Conservation (phyloP, 2,329 filamentous ascomycete species). For the Calonectria pauciramosa region DNA sequence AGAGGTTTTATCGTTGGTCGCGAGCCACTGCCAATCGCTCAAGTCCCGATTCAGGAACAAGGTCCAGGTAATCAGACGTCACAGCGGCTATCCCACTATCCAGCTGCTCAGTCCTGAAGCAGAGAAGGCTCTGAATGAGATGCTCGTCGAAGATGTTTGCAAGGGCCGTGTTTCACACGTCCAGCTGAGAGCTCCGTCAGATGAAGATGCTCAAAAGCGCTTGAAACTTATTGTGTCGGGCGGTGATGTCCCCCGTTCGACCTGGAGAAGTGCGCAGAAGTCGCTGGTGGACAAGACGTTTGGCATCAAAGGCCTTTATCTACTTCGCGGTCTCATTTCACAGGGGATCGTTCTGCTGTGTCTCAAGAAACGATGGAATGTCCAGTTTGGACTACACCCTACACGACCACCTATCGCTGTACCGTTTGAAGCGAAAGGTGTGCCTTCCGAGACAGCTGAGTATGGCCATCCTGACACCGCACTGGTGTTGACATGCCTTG, state of each 20-base stretch:
- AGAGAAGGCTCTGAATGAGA: constrained; percentile 58
- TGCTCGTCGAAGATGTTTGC: constrained; percentile 58
- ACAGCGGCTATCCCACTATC: constrained; percentile 58
- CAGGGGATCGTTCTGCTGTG: constrained; percentile 70
- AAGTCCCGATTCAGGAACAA: neutral
- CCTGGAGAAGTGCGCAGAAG: neutral
- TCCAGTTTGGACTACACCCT: constrained; percentile 61
- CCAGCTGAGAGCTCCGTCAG: constrained; percentile 13
- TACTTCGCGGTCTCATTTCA: constrained; percentile 73
- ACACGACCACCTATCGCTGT: constrained; percentile 73
- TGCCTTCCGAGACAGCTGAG: constrained; percentile 72
- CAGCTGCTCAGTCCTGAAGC: constrained; percentile 66
- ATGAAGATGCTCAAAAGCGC: neutral
- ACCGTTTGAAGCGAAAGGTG: constrained; percentile 76
- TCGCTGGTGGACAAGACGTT: constrained; percentile 54
- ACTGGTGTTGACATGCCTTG: constrained; percentile 74
- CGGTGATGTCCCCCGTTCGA: neutral
- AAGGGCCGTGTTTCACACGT: constrained; percentile 37
- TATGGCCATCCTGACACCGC: constrained; percentile 78
- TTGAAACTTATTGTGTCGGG: constrained; percentile 13
- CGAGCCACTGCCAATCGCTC: constrained; percentile 45
- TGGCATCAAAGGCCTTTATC: constrained; percentile 53
- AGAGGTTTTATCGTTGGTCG: constrained; percentile 56
- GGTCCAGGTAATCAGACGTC: neutral
- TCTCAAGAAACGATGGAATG: constrained; percentile 70